These are phyloP conservation scores for Penicillium flavigenum DNA, from an alignment of 495 filamentous ascomycete genomes.

Conservation along the genomic window DNA sequence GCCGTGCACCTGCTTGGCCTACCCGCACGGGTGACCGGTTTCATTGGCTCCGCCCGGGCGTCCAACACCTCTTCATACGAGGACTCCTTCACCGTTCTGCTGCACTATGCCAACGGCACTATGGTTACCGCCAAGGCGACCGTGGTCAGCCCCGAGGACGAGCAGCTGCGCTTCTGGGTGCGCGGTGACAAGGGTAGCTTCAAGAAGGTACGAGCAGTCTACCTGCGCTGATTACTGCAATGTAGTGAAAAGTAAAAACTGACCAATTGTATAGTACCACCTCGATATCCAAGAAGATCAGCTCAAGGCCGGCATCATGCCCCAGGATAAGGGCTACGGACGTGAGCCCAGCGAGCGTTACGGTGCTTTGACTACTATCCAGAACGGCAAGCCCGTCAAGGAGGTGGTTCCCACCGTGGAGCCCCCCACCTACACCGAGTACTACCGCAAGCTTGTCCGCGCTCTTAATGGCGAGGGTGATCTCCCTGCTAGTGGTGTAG, in stretches of 20 bases:
- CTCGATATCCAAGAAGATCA: conserved; percentile 83
- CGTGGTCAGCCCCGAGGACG: conserved; percentile 66
- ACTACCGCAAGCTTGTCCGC: conserved; percentile 68
- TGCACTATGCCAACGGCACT: conserved; percentile 61
- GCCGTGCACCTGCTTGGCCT: conserved; percentile 74
- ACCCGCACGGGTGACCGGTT: conserved; percentile 65
- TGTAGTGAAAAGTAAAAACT: neutral
- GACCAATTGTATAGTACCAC: conserved; percentile 45
- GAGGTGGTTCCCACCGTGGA: conserved; percentile 59
- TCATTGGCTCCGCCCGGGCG: conserved; percentile 64
- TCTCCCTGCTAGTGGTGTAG: conserved; percentile 68
- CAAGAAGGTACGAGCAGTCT: conserved; percentile 55
- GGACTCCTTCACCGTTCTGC: conserved; percentile 66
- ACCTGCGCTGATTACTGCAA: neutral
- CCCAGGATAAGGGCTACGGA: conserved; percentile 65
- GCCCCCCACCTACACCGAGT: conserved; percentile 69
- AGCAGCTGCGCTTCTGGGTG: conserved; percentile 78
- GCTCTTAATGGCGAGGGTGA: conserved; percentile 62
- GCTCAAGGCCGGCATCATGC: conserved; percentile 65
- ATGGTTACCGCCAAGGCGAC: conserved; percentile 67
- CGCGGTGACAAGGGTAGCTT: conserved; percentile 78
- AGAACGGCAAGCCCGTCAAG: conserved; percentile 41
- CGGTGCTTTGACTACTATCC: conserved; percentile 49
- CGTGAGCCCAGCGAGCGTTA: conserved; percentile 57
- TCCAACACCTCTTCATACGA: conserved; percentile 57